Evolutionary conservation across 1,284 basidiomycete species (phyloP).

Genomic region (Agaricales sp.): DNA sequence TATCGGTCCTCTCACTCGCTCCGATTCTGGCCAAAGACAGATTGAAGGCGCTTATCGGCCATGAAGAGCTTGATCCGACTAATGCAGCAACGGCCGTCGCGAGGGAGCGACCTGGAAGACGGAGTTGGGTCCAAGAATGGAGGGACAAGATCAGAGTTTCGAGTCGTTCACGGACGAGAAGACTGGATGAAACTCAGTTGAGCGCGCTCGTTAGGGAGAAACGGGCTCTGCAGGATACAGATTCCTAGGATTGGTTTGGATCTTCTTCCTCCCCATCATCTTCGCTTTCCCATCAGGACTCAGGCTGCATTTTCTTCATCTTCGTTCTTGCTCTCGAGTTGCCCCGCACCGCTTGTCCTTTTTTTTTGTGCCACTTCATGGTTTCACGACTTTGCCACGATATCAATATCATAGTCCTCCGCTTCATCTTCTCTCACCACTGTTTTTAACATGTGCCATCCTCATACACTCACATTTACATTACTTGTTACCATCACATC

Average conservation of each 20-base stretch:
- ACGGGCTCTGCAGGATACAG: constrained; percentile 12
- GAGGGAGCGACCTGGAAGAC: constrained; percentile 34
- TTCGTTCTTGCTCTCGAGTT: too few relatives aligned
- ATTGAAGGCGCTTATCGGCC: constrained; percentile 46
- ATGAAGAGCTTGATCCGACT: constrained; percentile 16
- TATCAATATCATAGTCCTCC: not conserved
- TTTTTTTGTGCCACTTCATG: not conserved
- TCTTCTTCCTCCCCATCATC: constrained; percentile 8
- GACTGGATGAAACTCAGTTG: constrained; percentile 9
- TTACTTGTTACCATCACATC: not conserved
- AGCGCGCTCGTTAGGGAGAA: constrained; percentile 14
- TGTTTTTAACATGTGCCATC: not conserved
- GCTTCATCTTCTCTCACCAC: not conserved
- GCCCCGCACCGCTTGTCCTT: too few relatives aligned
- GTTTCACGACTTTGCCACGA: not conserved
- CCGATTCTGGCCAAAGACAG: constrained; percentile 64
- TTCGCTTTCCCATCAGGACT: not conserved
- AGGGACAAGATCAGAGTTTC: constrained; percentile 26
- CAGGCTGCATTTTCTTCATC: not conserved
- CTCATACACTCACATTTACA: too few relatives aligned
- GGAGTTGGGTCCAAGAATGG: constrained; percentile 53
- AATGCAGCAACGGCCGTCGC: constrained; percentile 14
- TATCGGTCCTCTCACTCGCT: constrained; percentile 68
- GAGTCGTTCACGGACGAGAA: constrained; percentile 11
- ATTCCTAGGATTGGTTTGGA: too few relatives aligned